Evolutionary conservation across 805 yeast genomes (phyloP).

Genomic region (Yamadazyma insecticola): DNA sequence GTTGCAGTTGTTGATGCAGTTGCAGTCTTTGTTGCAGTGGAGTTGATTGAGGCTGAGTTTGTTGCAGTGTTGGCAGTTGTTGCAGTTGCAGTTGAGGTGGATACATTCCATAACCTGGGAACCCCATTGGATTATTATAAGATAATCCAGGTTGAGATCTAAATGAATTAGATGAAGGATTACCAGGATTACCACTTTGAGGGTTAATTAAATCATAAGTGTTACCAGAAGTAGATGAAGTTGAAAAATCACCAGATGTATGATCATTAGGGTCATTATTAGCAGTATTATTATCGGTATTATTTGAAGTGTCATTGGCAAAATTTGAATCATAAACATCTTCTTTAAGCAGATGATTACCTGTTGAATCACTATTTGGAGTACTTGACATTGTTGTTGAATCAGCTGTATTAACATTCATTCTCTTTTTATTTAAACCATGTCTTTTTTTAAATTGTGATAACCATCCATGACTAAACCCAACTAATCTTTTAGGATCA

Average conservation of each 20-base stretch:
- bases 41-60: too few species aligned
- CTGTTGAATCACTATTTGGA: not conserved
- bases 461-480: conserved; percentile 62
- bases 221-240: conserved; percentile 4
- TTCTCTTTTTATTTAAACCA: conserved; percentile 36
- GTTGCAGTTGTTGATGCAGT: conserved; percentile 12
- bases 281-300: conserved; percentile 2
- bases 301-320: conserved; percentile 1
- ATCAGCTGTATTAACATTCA: conserved; percentile 10
- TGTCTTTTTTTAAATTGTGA: conserved; percentile 58
- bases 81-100: conserved; percentile 10
- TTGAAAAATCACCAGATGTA: conserved; percentile 7
- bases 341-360: not conserved
- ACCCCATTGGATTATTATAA: conserved; percentile 9
- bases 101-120: conserved; percentile 8
- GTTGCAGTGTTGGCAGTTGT: too few species aligned
- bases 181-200: conserved; percentile 4
- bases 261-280: conserved; percentile 6
- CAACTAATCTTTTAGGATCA: conserved; percentile 52
- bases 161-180: conserved; percentile 4
- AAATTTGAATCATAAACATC: conserved; percentile 16
- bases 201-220: conserved; percentile 20
- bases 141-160: conserved; percentile 3
- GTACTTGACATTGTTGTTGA: not conserved
- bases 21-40: conserved; percentile 19